These are phyloP conservation scores for Leishmania mexicana DNA, from an alignment of 208 protist species.

Conservation along the genomic window DNA sequence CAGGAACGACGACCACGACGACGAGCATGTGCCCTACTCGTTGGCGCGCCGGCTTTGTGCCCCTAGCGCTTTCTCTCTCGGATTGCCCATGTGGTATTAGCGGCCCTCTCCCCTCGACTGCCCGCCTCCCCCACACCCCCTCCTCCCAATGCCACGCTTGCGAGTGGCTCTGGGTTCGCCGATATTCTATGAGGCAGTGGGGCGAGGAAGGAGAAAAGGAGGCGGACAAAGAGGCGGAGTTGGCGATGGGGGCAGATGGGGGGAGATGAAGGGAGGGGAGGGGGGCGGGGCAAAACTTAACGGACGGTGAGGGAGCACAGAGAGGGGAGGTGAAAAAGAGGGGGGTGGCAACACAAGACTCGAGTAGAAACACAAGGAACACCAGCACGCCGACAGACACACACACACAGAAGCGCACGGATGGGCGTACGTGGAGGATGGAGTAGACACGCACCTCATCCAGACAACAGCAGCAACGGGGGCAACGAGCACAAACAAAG, in stretches of 20 bases:
- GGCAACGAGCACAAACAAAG: neutral
- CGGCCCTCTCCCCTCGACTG: neutral
- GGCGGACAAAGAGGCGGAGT: neutral
- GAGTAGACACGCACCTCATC: neutral
- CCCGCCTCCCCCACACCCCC: neutral
- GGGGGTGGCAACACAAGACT: neutral
- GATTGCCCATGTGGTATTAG: neutral
- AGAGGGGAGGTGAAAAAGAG: neutral
- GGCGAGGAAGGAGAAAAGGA: neutral
- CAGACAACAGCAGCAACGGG: neutral
- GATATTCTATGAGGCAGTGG: neutral
- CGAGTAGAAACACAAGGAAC: neutral
- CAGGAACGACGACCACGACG: neutral
- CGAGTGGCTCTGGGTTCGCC: neutral
- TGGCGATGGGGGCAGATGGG: neutral
- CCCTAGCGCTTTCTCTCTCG: neutral
- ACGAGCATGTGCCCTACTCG: neutral
- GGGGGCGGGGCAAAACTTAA: neutral
- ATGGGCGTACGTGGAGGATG: neutral
- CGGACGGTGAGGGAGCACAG: neutral
- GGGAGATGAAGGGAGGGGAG: neutral
- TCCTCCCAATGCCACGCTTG: too few species aligned
- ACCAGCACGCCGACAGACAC: neutral
- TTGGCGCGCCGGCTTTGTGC: neutral
- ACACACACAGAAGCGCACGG: neutral